A percentile compares a stretch with the other conserved stretches of the same genome.
phyloP scores from a whole-genome alignment of 2,329 filamentous ascomycete species.

The Cryphonectria carpinicola region DNA sequence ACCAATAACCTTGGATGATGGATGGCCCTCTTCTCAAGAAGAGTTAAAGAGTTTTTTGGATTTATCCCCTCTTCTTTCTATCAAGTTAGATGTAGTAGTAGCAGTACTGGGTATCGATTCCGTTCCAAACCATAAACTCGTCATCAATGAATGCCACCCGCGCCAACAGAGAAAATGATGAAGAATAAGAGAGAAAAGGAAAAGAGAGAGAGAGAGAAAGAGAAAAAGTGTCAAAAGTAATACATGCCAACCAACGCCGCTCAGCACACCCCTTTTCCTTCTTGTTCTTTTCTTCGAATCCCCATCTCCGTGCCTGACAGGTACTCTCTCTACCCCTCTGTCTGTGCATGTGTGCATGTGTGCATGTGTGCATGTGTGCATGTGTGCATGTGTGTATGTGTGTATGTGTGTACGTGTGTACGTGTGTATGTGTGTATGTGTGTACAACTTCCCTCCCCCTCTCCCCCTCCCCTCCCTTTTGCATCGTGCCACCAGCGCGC shows the following conservation, averaged over 20 bases:
- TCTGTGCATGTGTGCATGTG: not conserved
- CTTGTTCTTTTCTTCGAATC: too few relatives aligned
- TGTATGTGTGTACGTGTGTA: not conserved
- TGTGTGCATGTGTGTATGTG: not conserved
- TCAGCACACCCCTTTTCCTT: too few relatives aligned
- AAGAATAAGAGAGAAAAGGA: not conserved
- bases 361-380: too few relatives aligned
- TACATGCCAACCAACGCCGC: constrained; percentile 4
- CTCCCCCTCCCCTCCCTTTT: too few relatives aligned
- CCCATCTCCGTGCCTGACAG: constrained; percentile 1
- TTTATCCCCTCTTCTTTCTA: constrained; percentile 20
- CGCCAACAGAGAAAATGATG: not conserved
- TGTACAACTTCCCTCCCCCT: not conserved
- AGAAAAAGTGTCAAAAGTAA: not conserved
- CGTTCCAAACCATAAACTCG: constrained; percentile 28
- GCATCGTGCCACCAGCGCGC: not conserved
- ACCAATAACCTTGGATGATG: too few relatives aligned
- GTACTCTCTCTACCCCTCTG: not conserved
- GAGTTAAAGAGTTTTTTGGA: not conserved
- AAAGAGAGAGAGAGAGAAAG: not conserved
- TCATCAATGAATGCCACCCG: constrained; percentile 20
- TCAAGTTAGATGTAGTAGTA: constrained; percentile 5
- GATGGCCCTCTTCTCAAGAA: not conserved
- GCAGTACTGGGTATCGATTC: constrained; percentile 29
- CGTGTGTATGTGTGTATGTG: not conserved